Evolutionary conservation across 2,329 filamentous ascomycete genomes (phyloP).

Genomic region (Botrytis elliptica): DNA sequence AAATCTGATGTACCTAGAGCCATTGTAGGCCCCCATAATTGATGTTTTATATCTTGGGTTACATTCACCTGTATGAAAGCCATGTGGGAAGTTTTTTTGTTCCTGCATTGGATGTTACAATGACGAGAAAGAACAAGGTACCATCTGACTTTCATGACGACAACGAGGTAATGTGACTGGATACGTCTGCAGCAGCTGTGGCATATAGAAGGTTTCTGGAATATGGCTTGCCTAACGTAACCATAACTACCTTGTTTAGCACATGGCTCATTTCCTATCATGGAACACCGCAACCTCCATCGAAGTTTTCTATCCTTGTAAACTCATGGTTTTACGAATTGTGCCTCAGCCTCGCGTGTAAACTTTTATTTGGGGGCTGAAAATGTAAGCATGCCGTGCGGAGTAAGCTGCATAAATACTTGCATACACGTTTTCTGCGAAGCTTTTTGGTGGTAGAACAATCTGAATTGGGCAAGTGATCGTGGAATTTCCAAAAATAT

Average conservation of each 20-base stretch:
- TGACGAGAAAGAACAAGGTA: conserved; percentile 14
- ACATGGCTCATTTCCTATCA: conserved; percentile 16
- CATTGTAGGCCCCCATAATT: conserved; percentile 5
- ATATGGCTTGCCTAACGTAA: conserved; percentile 15
- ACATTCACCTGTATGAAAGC: conserved; percentile 5
- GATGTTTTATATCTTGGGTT: neutral
- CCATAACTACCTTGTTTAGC: conserved; percentile 8
- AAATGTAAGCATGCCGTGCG: neutral
- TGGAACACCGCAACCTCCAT: conserved; percentile 9
- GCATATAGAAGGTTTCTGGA: conserved; percentile 19
- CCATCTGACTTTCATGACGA: conserved; percentile 13
- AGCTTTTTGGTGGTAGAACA: neutral
- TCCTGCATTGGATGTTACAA: conserved; percentile 11
- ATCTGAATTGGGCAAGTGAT: conserved; percentile 11
- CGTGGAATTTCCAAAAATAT: conserved; percentile 20
- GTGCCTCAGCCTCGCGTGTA: conserved; percentile 9
- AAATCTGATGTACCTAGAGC: neutral
- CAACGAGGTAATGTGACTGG: conserved; percentile 16
- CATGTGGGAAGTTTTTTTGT: conserved; percentile 10
- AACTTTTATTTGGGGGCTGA: conserved; percentile 17
- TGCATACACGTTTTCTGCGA: conserved; percentile 15
- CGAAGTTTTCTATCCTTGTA: conserved; percentile 3
- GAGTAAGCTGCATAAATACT: conserved; percentile 19
- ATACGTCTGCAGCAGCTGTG: conserved; percentile 3
- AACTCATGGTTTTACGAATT: conserved; percentile 9